A percentile compares a stretch with the other conserved stretches of the same genome.
Conservation (phyloP, 2,329 filamentous ascomycete species). For the Pyrenochaeta sp. region DNA sequence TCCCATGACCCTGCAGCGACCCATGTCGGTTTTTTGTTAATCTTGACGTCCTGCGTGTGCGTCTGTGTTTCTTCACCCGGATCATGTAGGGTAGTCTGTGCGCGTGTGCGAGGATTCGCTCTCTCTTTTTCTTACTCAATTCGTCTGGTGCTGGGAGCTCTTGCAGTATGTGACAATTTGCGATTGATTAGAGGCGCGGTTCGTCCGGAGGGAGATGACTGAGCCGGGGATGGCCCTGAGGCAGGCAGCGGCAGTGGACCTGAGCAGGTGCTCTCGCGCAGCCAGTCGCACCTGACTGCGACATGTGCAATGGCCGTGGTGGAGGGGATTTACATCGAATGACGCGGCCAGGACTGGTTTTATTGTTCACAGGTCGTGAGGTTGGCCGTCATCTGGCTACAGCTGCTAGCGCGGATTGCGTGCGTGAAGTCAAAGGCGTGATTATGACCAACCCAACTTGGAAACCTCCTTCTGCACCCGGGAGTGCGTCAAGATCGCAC, state of each 20-base stretch:
- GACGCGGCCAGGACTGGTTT: conserved; percentile 7
- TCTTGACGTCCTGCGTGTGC: conserved; percentile 12
- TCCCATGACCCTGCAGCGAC: conserved; percentile 20
- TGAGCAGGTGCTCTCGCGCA: too few species aligned
- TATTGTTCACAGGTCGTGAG: neutral
- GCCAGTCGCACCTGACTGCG: neutral
- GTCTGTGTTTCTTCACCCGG: conserved; percentile 4
- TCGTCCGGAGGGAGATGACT: neutral
- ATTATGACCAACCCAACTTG: conserved; percentile 1
- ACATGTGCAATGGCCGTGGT: neutral
- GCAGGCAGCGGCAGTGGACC: neutral
- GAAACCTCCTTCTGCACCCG: conserved; percentile 10
- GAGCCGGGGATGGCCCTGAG: neutral
- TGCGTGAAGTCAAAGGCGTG: too few species aligned
- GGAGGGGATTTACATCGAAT: conserved; percentile 3
- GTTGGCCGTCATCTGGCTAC: conserved; percentile 6
- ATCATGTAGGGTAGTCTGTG: conserved; percentile 14
- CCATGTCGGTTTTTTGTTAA: conserved; percentile 9
- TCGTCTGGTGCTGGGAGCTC: conserved; percentile 2
- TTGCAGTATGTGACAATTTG: neutral
- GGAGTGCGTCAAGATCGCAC: conserved; percentile 11
- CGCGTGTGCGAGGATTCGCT: conserved; percentile 8
- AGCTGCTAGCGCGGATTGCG: conserved; percentile 15
- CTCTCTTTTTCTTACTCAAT: neutral
- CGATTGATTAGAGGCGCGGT: neutral